These are phyloP conservation scores for Erythrophleum fordii DNA, from an alignment of 306 rosid genomes.

Conservation along the genomic window DNA sequence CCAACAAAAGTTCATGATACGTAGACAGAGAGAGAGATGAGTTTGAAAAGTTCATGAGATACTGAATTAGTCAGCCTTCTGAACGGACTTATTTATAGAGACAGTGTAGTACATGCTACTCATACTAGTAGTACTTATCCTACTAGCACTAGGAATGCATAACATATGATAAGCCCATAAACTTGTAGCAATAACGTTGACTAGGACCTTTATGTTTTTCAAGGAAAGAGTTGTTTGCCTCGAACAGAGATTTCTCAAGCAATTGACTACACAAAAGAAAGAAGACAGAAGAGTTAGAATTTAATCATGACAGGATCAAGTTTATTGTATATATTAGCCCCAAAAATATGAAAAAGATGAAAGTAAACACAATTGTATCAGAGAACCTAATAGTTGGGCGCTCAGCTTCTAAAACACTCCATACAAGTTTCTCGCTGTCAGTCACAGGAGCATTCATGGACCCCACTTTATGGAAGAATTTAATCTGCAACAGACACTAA, in stretches of 20 bases:
- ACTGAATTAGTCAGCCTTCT: neutral
- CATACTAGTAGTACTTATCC: neutral
- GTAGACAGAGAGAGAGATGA: neutral
- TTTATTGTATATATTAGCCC: neutral
- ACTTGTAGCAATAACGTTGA: slow-evolving; percentile 13
- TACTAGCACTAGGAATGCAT: neutral
- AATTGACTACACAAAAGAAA: slow-evolving; percentile 63
- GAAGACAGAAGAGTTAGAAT: slow-evolving; percentile 25
- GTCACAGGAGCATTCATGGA: slow-evolving; percentile 69
- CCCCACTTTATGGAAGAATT: slow-evolving; percentile 82
- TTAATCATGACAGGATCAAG: slow-evolving; percentile 25
- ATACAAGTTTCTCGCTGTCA: slow-evolving; percentile 80
- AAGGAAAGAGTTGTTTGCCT: slow-evolving; percentile 74
- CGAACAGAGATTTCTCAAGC: slow-evolving; percentile 78
- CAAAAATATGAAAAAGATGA: neutral
- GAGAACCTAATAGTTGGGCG: slow-evolving; percentile 80
- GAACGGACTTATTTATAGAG: neutral
- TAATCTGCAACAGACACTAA: slow-evolving; percentile 60
- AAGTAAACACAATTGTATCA: slow-evolving; percentile 10
- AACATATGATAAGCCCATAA: neutral
- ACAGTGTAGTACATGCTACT: neutral
- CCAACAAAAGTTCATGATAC: slow-evolving; percentile 13
- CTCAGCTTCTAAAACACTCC: slow-evolving; percentile 93
- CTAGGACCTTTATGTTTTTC: slow-evolving; percentile 76
- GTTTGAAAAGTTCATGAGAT: neutral